Percentiles rank a stretch among this genome's conserved stretches.
phyloP scores from a whole-genome alignment of 2,329 filamentous ascomycete species.

The Immersiporthe knoxdaviesiana region DNA sequence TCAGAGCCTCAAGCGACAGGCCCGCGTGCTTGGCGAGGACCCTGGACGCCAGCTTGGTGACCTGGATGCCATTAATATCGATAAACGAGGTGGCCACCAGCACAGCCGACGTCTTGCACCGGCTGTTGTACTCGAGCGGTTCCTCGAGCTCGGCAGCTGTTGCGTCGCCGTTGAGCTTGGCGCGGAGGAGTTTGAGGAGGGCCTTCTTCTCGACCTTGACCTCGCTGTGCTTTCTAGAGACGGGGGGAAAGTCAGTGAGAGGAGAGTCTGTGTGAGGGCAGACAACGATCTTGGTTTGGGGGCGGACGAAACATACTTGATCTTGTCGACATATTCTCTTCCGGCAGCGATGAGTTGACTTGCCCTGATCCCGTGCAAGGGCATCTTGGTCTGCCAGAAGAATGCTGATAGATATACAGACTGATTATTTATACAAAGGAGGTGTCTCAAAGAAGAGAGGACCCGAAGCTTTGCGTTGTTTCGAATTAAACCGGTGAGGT shows the following conservation, averaged over 20 bases:
- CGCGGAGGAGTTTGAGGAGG: slow-evolving; percentile 25
- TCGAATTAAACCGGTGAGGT: no score
- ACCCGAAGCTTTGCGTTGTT: no score
- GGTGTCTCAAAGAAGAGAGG: neutral
- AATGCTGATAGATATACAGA: neutral
- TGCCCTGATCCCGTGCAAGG: slow-evolving; percentile 26
- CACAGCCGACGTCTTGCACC: slow-evolving; percentile 26
- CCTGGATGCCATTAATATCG: slow-evolving; percentile 27
- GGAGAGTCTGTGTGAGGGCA: neutral
- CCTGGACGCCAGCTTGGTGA: slow-evolving; percentile 27
- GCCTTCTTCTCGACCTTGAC: slow-evolving; percentile 29
- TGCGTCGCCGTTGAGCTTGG: slow-evolving; percentile 25
- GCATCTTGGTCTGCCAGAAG: slow-evolving; percentile 20
- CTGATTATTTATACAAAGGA: neutral
- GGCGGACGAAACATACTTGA: slow-evolving; percentile 19
- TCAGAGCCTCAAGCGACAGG: slow-evolving; percentile 27
- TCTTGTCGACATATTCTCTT: slow-evolving; percentile 26
- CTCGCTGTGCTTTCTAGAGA: slow-evolving; percentile 29
- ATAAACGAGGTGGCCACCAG: slow-evolving; percentile 26
- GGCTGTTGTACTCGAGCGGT: slow-evolving; percentile 24
- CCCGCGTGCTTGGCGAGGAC: slow-evolving; percentile 28
- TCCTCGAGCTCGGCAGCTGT: slow-evolving; percentile 25
- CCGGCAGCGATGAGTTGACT: slow-evolving; percentile 26
- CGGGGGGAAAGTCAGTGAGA: slow-evolving; percentile 2
- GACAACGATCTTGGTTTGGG: neutral